phyloP scores from a whole-genome alignment of 768 basidiomycete species.

The Boletus rufocinnamomeus region DNA sequence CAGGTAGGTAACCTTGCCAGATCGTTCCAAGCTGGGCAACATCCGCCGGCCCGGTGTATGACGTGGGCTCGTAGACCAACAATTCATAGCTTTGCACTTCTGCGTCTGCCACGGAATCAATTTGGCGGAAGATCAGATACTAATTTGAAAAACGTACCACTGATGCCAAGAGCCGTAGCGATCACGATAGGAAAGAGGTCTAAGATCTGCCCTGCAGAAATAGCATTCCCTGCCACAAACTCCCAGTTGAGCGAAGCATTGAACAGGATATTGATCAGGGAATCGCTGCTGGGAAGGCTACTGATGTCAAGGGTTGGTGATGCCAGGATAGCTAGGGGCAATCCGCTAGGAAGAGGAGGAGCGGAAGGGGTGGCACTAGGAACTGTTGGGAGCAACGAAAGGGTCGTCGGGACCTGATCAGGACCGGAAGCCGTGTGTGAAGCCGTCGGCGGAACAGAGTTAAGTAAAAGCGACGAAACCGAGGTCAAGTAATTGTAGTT shows the following conservation, averaged over 20 bases:
- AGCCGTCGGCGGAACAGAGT: constrained; percentile 22
- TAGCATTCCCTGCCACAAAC: constrained; percentile 58
- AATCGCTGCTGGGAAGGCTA: constrained; percentile 40
- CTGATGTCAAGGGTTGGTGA: constrained; percentile 19
- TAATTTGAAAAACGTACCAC: constrained; percentile 33
- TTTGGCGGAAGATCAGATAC: constrained; percentile 20
- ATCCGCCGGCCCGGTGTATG: constrained; percentile 54
- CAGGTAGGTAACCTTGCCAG: constrained; percentile 72
- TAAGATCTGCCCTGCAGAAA: constrained; percentile 78
- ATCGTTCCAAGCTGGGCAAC: constrained; percentile 58
- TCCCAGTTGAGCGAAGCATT: constrained; percentile 61
- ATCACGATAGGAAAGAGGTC: constrained; percentile 61
- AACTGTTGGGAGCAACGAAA: constrained; percentile 22
- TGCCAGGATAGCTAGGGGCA: constrained; percentile 66
- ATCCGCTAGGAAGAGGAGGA: constrained; percentile 52
- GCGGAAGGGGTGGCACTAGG: constrained; percentile 31
- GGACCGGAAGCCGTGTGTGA: constrained; percentile 38
- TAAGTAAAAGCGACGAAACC: constrained; percentile 36
- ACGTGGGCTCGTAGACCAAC: constrained; percentile 64
- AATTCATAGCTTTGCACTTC: constrained; percentile 57
- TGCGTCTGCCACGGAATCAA: constrained; percentile 35
- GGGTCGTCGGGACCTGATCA: constrained; percentile 38
- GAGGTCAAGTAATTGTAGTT: constrained; percentile 39
- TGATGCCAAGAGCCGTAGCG: constrained; percentile 45
- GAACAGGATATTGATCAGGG: constrained; percentile 68